Evolutionary conservation across 192 early-diverging fungal genomes (phyloP), one percentile per base, ranked within the genome.

Genomic region (Martensiomyces pterosporus): DNA sequence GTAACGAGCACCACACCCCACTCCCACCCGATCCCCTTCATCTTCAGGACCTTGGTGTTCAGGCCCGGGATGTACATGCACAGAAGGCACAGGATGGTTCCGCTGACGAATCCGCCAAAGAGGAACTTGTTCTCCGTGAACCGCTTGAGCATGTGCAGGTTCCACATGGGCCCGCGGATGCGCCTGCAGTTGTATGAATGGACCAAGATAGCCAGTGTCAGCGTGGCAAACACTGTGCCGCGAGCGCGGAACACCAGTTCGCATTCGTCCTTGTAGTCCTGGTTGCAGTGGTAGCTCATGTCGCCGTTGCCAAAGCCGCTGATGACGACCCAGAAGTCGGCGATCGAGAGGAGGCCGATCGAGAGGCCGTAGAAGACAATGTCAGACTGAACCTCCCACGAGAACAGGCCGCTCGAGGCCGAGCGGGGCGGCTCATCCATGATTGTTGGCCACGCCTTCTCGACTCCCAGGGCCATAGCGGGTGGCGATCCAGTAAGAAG

Each of bases 101-200:
- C 85, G 52, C 61, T 63, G 15, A 66, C 24, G 18, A 68, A 55
- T 23, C 70, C 64, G 15, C 34, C 70, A 25, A 65, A 52, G 17
- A 88, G 54, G 39, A 78, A 76, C 33, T 55, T 62, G 62, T 85
- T 86, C 34, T 81, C 64, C 18, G 54, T 35, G 47, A 72, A 48
- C 18, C 60, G 69, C 35, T 75, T 51, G 15, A 67, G 42, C 66
- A 60, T 70, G 45, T 26, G 44, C 60, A 46, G 52, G 35, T 39
- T 60, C 82, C 82, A 91, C 43, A 79, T 77, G 39, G 80, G 74
- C 0, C 83, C 64, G 26, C 82, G 69, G 18, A 82, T 67, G 38
- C 83, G 73, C 22, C 87, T 83, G 66, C 85, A 89, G 54, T 88
- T 90, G 57, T 82, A 82, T 9, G 78, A 83, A 53, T 90, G 88